Evolutionary conservation across 331 rosid species (phyloP).

Genomic region (Cydonia oblonga): DNA sequence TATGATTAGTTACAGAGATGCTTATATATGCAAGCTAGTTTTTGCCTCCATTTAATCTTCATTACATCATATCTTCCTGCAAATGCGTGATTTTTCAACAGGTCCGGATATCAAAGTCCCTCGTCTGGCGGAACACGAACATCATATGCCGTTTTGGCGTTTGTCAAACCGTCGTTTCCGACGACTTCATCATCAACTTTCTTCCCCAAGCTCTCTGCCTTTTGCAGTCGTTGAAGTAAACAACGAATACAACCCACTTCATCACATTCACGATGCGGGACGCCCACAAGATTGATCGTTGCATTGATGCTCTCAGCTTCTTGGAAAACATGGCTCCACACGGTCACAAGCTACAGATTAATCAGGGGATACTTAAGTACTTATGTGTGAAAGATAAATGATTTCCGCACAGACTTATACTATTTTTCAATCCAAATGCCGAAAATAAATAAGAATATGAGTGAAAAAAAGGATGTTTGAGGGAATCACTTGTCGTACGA

Average conservation of each 20-base stretch:
- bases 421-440: background rate
- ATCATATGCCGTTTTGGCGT: background rate
- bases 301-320: no score
- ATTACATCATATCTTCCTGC: background rate
- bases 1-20: background rate
- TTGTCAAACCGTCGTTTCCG: conserved; percentile 26
- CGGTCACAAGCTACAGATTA: background rate
- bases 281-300: no score
- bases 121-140: background rate
- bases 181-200: background rate
- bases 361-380: background rate
- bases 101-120: background rate
- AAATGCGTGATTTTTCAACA: background rate
- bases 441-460: background rate
- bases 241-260: conserved; percentile 46
- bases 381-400: no score
- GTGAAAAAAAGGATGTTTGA: no score
- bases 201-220: background rate
- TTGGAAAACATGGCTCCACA: no score
- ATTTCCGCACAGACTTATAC: no score
- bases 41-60: background rate
- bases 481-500: no score
- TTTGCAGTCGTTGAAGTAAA: conserved; percentile 40
- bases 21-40: conserved; percentile 1
- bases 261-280: conserved; percentile 24